Conservation (phyloP, 2,329 filamentous ascomycete genomes). For the Xylariaceae sp. region DNA sequence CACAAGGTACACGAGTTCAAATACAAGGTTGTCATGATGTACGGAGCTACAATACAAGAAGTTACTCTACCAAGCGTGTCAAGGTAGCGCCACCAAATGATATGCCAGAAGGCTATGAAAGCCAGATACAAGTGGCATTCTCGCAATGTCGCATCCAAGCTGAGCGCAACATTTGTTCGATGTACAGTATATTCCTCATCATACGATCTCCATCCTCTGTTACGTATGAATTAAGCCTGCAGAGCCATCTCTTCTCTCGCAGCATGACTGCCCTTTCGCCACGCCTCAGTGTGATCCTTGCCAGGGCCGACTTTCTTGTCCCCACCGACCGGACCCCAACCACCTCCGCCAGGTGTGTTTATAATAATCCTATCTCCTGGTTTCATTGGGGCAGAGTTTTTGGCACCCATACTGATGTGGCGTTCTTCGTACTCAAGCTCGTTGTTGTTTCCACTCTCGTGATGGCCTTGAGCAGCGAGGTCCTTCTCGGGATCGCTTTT, state of each 20-base stretch:
- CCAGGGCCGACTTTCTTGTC: conserved; percentile 49
- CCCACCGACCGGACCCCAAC: conserved; percentile 64
- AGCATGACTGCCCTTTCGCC: conserved; percentile 57
- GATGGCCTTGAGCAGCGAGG: conserved; percentile 16
- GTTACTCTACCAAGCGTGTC: too few species aligned
- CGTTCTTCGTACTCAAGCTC: conserved; percentile 54
- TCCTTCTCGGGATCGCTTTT: conserved; percentile 50
- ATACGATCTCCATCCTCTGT: too few species aligned
- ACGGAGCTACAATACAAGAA: neutral
- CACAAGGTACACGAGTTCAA: too few species aligned
- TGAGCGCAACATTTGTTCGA: neutral
- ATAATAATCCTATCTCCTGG: conserved; percentile 76
- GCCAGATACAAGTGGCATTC: neutral
- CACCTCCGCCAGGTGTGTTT: conserved; percentile 75
- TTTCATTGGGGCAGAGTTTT: conserved; percentile 76
- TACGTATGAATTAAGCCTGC: conserved; percentile 38
- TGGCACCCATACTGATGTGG: conserved; percentile 70
- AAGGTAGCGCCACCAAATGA: too few species aligned
- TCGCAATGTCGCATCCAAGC: neutral
- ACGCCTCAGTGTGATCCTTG: conserved; percentile 53
- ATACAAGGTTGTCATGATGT: neutral
- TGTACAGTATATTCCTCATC: neutral
- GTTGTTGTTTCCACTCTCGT: conserved; percentile 25
- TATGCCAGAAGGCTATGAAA: too few species aligned
- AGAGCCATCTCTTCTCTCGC: conserved; percentile 57